These are phyloP conservation scores for Citrullus mucosospermus DNA, from an alignment of 306 rosid genomes.

Conservation along the genomic window DNA sequence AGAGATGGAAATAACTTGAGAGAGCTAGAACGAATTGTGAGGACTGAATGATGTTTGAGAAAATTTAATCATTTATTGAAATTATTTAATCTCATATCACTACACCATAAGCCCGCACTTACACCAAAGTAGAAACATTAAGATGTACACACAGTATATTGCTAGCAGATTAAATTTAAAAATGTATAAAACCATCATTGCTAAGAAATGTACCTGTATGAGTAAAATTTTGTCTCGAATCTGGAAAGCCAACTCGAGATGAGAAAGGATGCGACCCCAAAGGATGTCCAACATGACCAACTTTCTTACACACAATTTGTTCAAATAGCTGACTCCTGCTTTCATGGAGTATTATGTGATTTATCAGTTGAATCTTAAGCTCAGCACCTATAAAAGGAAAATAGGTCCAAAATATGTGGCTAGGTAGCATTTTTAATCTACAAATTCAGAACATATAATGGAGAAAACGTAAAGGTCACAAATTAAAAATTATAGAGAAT, in stretches of 20 bases:
- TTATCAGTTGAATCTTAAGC: neutral
- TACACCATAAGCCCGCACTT: neutral
- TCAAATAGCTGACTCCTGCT: slow-evolving; percentile 32
- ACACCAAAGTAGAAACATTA: neutral
- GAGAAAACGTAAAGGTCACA: neutral
- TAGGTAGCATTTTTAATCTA: neutral
- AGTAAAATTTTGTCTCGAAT: slow-evolving; percentile 28
- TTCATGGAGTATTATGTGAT: neutral
- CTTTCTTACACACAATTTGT: slow-evolving; percentile 16
- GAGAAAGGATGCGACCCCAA: slow-evolving; percentile 14
- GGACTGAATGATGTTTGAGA: neutral
- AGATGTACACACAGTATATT: neutral
- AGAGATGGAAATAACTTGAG: too few relatives aligned
- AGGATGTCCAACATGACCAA: slow-evolving; percentile 14
- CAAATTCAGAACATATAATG: neutral
- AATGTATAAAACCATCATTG: neutral
- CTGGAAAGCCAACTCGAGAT: slow-evolving; percentile 27
- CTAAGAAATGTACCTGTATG: slow-evolving; percentile 35
- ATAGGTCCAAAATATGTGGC: neutral
- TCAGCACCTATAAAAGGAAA: neutral
- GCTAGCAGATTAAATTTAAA: neutral
- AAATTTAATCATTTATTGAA: neutral
- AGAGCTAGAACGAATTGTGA: too few relatives aligned
- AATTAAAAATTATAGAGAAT: neutral
- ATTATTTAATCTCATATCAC: neutral